Evolutionary conservation across 177 flowering plant genomes (phyloP), one percentile per base, ranked within the genome.

Genomic region (Telopea speciosissima): DNA sequence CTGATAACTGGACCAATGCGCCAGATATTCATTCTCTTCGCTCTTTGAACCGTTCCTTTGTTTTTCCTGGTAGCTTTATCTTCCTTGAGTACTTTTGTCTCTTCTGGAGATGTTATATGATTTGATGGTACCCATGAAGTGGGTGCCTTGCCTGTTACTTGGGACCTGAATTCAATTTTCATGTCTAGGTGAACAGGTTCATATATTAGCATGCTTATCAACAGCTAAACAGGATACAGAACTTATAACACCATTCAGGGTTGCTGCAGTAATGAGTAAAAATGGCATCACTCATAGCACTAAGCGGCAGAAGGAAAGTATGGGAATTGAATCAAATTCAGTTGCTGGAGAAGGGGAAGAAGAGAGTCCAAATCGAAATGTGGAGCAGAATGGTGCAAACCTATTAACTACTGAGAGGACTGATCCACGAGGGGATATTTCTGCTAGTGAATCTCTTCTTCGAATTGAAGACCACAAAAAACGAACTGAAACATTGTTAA

Each of bases 231-330:
- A 86, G 77, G 94, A 91, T 56, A 82, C 82, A 45, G 93, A 92
- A 84, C 80, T 89, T 72, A 86, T 92, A 52, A 95, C 99, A 64
- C 97, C 99, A 28, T 95, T 95, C 75, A 93, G 86, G 78, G 92
- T 95, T 80, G 97, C 99, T 73, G 97, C 96, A 24, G 80, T 84
- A 63, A 87, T 93, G 90, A 87, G 83, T 77, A 90, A 87, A 82
- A 90, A 83, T 83, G 89, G 92, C 8, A 74, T 68, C 42, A 82
- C 83, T 25, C 81, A 78, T 24, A 74, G 71, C 64, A 60, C 76
- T 25, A 80, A 81, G 59, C 83, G 81, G 73, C 79, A 84, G 76
- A 84, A 82, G 77, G 86, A 76, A 72, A 71, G 58, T 40, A 71
- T 52, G 66, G 83, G 72, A 65, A 72, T 67, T 44, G 81, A 73